Evolutionary conservation across 257 asterid species (phyloP), one percentile per base, ranked within the genome.

Genomic region (Cordia subcordata): DNA sequence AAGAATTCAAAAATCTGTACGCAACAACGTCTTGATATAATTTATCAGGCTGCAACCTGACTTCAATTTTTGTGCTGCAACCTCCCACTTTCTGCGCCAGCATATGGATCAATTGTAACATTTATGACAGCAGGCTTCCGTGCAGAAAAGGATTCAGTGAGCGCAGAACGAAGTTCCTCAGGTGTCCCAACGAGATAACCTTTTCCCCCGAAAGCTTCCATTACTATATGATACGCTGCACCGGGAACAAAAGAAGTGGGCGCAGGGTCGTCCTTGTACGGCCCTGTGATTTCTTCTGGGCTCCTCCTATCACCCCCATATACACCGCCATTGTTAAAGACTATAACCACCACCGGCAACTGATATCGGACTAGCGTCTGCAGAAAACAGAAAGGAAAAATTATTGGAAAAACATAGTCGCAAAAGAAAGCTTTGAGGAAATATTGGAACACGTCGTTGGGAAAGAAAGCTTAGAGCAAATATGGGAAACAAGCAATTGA

Each of bases 241-340:
- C 81, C 85, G 3, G 94, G 94, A n/a, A 91, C 95, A 61, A 90
- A 91, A 55, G 95, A 87, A 21, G 96, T 91, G 18, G 98, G 96
- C 5, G 96, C 95, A 0, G 96, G 98, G 66, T 91, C 98, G 27
- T 83, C 87, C 71, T 82, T 91, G 81, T 78, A 56, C 40, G 98
- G 96, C 11, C 98, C 96, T 0, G 80, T 71, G 57, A 91, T 85
- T 75, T 91, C 98, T 13, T 87, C 95, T 1, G 86, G 87, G 70
- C 61, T 80, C 75, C 96, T 85, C 44, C 98, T 49, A 46, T 91
- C 98, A 58, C 96, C 96, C 19, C 98, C 98, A 27, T 90, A 85
- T 8, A 90, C 95, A 39, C 96, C 98, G 5, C 89, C 95, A 22
- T 90, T 90, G 76, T 87, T 90, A 72, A 91, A 91, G 72, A 87